A percentile compares a stretch with the other conserved stretches of the same genome.
These are phyloP conservation scores for Auriscalpium orientale DNA, from an alignment of 768 basidiomycete species.

Conservation along the genomic window DNA sequence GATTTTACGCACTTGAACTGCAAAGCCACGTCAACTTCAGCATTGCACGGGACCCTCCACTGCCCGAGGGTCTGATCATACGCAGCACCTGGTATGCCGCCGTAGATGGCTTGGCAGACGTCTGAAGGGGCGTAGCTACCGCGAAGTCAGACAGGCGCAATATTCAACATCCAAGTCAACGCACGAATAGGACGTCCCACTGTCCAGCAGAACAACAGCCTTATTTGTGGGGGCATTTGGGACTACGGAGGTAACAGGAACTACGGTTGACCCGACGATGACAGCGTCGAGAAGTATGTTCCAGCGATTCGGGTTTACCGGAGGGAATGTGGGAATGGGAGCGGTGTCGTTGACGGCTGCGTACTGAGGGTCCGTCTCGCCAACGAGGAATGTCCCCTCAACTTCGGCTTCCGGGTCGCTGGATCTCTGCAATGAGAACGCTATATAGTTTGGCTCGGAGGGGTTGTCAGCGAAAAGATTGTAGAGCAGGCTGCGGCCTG, in stretches of 20 bases:
- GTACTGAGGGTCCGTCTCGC: constrained; percentile 63
- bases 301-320: constrained; percentile 58
- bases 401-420: constrained; percentile 45
- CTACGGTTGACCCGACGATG: constrained; percentile 46
- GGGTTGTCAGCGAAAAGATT: constrained; percentile 69
- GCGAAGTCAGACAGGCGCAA: not conserved
- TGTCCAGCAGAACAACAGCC: constrained; percentile 73
- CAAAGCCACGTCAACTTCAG: constrained; percentile 71
- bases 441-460: constrained; percentile 70
- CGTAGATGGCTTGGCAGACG: constrained; percentile 64
- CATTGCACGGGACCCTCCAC: constrained; percentile 69
- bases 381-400: constrained; percentile 66
- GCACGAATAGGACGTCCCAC: constrained; percentile 75
- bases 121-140: constrained; percentile 60
- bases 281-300: constrained; percentile 69
- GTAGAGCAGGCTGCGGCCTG: constrained; percentile 65
- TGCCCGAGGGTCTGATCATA: constrained; percentile 45
- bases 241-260: constrained; percentile 48
- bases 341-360: constrained; percentile 46
- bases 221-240: constrained; percentile 53
- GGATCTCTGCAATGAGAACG: constrained; percentile 63
- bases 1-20: constrained; percentile 56
- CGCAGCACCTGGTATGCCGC: constrained; percentile 52
- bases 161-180: constrained; percentile 19
- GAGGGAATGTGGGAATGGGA: constrained; percentile 70